Conservation (phyloP, 352 stramenopile species). For the Globisporangium emineosum region DNA sequence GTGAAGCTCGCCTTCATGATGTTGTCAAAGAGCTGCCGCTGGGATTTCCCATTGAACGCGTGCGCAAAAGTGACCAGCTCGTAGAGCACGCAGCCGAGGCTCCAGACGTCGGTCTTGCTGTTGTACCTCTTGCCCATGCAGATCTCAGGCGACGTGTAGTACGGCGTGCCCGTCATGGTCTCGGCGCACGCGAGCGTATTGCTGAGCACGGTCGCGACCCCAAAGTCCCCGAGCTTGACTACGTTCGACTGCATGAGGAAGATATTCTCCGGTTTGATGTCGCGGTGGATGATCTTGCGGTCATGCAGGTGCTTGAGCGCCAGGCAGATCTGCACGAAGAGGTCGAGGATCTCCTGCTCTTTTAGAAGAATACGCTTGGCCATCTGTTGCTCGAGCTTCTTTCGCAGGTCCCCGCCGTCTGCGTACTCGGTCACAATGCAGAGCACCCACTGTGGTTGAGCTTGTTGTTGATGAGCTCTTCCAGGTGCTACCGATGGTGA, state of each 20-base stretch:
- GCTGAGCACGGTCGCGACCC: conserved; percentile 70
- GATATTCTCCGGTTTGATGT: conserved; percentile 87
- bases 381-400: conserved; percentile 39
- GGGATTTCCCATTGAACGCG: conserved; percentile 84
- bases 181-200: conserved; percentile 70
- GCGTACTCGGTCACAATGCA: conserved; percentile 88
- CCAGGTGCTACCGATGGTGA: background rate
- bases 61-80: conserved; percentile 88
- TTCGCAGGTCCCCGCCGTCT: conserved; percentile 67
- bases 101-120: conserved; percentile 94
- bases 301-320: conserved; percentile 79
- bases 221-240: conserved; percentile 79
- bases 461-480: conserved; percentile 2
- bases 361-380: conserved; percentile 18
- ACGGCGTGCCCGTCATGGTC: conserved; percentile 79
- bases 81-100: conserved; percentile 92
- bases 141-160: conserved; percentile 94
- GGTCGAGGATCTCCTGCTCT: conserved; percentile 44
- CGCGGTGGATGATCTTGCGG: conserved; percentile 84
- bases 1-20: conserved; percentile 39
- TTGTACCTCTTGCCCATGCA: conserved; percentile 92
- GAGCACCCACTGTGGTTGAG: conserved; percentile 38
- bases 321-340: conserved; percentile 72
- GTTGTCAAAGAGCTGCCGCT: conserved; percentile 77
- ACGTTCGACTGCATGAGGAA: conserved; percentile 68